Conservation (phyloP, 2,329 filamentous ascomycete genomes). For the Sporothrix pseudoabietina region DNA sequence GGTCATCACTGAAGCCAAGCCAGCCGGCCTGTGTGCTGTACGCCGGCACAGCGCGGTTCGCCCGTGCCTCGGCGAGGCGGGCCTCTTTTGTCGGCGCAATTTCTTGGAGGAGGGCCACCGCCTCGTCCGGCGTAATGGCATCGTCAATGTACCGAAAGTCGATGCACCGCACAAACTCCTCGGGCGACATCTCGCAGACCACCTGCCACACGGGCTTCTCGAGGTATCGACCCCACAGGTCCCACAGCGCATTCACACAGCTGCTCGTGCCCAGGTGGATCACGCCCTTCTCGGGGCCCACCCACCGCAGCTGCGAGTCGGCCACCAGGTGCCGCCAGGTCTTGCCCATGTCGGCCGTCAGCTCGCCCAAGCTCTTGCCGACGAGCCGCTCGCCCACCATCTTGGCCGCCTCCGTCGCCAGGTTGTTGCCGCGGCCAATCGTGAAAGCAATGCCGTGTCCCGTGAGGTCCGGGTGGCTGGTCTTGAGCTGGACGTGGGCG, state of each 20-base stretch:
- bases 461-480: constrained; percentile 70
- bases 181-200: constrained; percentile 84
- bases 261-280: constrained; percentile 88
- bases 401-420: constrained; percentile 82
- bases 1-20: constrained; percentile 84
- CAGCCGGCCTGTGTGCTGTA: constrained; percentile 91
- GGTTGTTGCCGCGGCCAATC: constrained; percentile 87
- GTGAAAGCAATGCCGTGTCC: constrained; percentile 88
- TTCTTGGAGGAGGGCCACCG: constrained; percentile 68
- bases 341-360: constrained; percentile 79
- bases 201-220: constrained; percentile 89
- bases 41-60: constrained; percentile 76
- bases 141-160: constrained; percentile 95
- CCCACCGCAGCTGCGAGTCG: constrained; percentile 89
- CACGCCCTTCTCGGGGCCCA: constrained; percentile 90
- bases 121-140: constrained; percentile 85
- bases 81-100: constrained; percentile 67
- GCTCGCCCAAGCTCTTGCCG: constrained; percentile 72
- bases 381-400: constrained; percentile 76
- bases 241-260: constrained; percentile 92
- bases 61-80: constrained; percentile 71
- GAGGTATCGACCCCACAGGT: constrained; percentile 88
- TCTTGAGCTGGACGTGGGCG: constrained; percentile 90
- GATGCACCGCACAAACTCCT: constrained; percentile 84
- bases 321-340: constrained; percentile 92